These are phyloP conservation scores for Euphrasia confusa DNA, from an alignment of 257 asterid species.

Conservation along the genomic window DNA sequence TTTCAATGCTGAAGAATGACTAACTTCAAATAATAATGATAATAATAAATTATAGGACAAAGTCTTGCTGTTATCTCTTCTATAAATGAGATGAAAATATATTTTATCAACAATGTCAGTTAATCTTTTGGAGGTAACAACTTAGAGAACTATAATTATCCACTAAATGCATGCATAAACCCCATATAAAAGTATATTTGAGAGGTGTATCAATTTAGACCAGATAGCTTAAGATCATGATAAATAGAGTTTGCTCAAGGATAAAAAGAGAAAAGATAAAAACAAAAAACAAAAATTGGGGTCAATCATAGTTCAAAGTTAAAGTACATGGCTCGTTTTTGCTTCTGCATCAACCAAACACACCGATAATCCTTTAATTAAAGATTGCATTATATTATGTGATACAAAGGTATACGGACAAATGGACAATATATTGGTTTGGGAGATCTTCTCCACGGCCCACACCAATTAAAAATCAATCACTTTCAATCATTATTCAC, in stretches of 20 bases:
- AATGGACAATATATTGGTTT: no score
- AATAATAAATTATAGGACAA: neutral
- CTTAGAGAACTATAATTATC: no score
- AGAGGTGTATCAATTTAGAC: neutral
- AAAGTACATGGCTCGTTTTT: no score
- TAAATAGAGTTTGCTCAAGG: neutral
- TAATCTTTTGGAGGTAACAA: neutral
- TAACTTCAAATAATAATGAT: neutral
- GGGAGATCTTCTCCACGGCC: no score
- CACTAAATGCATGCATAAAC: neutral
- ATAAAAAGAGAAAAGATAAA: neutral
- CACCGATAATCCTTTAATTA: neutral
- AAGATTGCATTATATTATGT: no score
- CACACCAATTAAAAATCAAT: no score
- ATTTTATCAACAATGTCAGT: neutral
- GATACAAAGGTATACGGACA: no score
- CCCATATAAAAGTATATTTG: neutral
- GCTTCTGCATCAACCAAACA: neutral
- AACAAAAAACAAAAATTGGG: neutral
- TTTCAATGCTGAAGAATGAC: neutral
- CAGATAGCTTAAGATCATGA: neutral
- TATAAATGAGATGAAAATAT: neutral
- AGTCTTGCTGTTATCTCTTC: conserved; percentile 9
- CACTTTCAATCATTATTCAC: no score
- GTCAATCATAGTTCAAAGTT: neutral